These are phyloP conservation scores for Poteriospumella lacustris DNA, from an alignment of 108 stramenopile genomes.

Conservation along the genomic window DNA sequence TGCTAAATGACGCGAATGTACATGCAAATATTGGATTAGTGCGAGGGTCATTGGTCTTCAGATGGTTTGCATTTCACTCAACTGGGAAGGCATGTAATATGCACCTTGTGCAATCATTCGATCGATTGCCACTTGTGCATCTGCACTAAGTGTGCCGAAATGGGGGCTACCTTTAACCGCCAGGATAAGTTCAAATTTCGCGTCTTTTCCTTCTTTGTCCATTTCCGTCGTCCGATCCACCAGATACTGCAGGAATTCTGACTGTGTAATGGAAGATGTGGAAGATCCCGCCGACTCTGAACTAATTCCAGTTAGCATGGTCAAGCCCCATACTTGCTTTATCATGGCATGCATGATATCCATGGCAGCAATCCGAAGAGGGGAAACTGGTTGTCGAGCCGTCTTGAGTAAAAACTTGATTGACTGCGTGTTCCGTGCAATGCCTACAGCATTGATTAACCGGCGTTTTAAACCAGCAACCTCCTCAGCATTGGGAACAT, in stretches of 20 bases:
- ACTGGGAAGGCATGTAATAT: neutral
- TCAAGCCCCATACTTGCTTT: neutral
- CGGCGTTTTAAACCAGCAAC: neutral
- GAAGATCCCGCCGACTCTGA: no score
- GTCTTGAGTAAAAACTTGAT: neutral
- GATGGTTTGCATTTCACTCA: slow-evolving; percentile 11
- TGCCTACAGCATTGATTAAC: neutral
- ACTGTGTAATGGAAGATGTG: neutral
- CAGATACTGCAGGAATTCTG: neutral
- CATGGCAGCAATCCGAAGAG: neutral
- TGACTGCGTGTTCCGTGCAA: neutral
- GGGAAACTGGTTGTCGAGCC: neutral
- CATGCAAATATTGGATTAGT: no score
- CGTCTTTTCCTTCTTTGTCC: slow-evolving; percentile 14
- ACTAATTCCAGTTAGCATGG: neutral
- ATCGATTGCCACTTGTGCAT: neutral
- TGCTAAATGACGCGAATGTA: no score
- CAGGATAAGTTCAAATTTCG: neutral
- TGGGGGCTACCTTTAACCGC: neutral
- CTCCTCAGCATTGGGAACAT: neutral
- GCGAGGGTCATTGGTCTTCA: no score
- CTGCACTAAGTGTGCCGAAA: neutral
- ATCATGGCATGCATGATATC: neutral
- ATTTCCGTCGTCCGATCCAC: neutral
- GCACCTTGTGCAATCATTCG: neutral